A percentile compares a stretch with the other conserved stretches of the same genome.
These are phyloP conservation scores for Coprinellus aureogranulatus DNA, from an alignment of 768 basidiomycete genomes.

Conservation along the genomic window DNA sequence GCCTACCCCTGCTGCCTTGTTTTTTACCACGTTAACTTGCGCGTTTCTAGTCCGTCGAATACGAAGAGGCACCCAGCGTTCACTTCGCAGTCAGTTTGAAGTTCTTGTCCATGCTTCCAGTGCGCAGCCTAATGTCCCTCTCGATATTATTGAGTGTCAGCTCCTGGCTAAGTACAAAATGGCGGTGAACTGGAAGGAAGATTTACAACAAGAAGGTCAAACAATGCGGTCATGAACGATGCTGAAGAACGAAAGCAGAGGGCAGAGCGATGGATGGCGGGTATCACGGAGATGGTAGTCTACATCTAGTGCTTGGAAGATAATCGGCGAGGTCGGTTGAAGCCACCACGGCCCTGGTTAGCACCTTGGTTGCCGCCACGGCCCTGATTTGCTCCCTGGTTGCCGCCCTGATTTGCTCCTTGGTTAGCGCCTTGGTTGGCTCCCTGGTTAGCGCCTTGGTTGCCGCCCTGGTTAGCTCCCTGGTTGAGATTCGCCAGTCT, in stretches of 20 bases:
- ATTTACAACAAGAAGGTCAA: not conserved
- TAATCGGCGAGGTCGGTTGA: not conserved
- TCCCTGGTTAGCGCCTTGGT: slow-evolving; percentile 9
- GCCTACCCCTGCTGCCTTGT: too few species aligned
- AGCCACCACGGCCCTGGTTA: not conserved
- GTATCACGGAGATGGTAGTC: not conserved
- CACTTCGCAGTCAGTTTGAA: not conserved
- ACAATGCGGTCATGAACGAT: not conserved
- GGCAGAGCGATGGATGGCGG: not conserved
- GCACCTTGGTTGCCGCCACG: slow-evolving; percentile 8
- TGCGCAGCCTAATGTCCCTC: slow-evolving; percentile 7
- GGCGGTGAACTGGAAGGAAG: not conserved
- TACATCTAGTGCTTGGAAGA: not conserved
- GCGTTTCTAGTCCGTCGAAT: too few species aligned
- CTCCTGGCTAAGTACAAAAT: slow-evolving; percentile 8
- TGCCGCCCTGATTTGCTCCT: slow-evolving; percentile 1
- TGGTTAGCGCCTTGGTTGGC: slow-evolving; percentile 7
- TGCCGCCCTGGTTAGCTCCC: slow-evolving; percentile 8
- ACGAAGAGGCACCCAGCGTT: too few species aligned
- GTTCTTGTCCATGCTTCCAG: not conserved
- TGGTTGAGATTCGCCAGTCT: slow-evolving; percentile 26
- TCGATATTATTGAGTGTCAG: slow-evolving; percentile 10
- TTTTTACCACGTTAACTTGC: too few species aligned
- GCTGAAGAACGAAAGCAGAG: not conserved
- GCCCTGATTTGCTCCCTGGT: not conserved